Base-by-base conservation (phyloP, 1,284 basidiomycete genomes). In the Anthracocystis walkeri region DNA sequence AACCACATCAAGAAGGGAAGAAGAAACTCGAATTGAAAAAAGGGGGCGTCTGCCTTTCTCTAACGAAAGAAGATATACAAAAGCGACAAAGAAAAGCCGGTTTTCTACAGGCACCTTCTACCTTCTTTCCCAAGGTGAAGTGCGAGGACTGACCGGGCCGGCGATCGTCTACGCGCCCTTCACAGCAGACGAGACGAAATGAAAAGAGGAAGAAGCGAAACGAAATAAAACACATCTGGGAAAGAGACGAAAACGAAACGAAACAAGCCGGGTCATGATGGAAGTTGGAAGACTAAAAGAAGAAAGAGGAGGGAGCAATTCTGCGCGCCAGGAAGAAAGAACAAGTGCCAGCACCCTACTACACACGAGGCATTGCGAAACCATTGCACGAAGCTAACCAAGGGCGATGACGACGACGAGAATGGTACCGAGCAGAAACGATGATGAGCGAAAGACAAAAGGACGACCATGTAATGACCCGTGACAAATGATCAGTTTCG, bases 131-230 rank as follows among this genome's bases (percentile, higher is more conserved):
- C 23, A 58, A 50, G 46, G 54, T 45, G 53, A 65, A 55, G 59
- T 51, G 57, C 62, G 63, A 60, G 54, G 55, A 65, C 58, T 54
- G 68, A 71, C 62, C 68, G 68, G 40, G 40, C 68, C 68, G 58
- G 62, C 68, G 68, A 71, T 65, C 62, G 58, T 71, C 68, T 50
- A 71, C 68, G 55, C 68, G 54, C 58, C 45, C 57, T 49, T 35
- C 45, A 61, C 58, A 65, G 57, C 68, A 71, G 68, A 71, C 44
- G 25, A 48, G 55, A 52, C 41, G 23, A 33, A 42, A 6, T 12
- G 31, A 42, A 27, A 35, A 33, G 25, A 29, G 7, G 23, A 21
- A 29, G 25, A 25, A 54, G 44, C n/a, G 35, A 58, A 31, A 20
- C 38, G 35, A 21, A 48, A 44, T 25, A 45, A 21, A 23, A 20